Percentiles rank a stretch among this genome's conserved stretches.
These are phyloP conservation scores for Lasiodiplodia sp. DNA, from an alignment of 2,329 filamentous ascomycete genomes.

Conservation along the genomic window DNA sequence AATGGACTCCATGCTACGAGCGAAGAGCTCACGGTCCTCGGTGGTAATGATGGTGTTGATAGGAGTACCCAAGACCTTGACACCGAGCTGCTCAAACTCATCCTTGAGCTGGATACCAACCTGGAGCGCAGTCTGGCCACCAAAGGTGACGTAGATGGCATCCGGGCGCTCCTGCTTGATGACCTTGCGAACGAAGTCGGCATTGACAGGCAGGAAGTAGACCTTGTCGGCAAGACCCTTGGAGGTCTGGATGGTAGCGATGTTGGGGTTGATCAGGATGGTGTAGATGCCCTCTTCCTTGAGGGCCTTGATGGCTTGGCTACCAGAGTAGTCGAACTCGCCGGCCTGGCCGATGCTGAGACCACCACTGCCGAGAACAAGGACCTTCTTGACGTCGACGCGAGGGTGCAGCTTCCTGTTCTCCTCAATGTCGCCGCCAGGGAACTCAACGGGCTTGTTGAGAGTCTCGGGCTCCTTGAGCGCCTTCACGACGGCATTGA, in stretches of 20 bases:
- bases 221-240: conserved; percentile 98
- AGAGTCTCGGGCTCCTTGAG: conserved; percentile 72
- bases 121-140: conserved; percentile 94
- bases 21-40: conserved; percentile 96
- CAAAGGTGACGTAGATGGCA: conserved; percentile 97
- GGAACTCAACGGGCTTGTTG: conserved; percentile 79
- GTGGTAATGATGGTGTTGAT: conserved; percentile 99
- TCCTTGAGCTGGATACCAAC: conserved; percentile 98
- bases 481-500: conserved; percentile 79
- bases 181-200: conserved; percentile 97
- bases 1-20: conserved; percentile 97
- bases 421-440: conserved; percentile 81
- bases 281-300: conserved; percentile 99
- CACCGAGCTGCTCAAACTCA: conserved; percentile 90
- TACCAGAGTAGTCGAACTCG: conserved; percentile 98
- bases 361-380: conserved; percentile 92
- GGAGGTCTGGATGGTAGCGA: conserved; percentile 97
- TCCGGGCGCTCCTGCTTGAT: conserved; percentile 94
- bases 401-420: conserved; percentile 78
- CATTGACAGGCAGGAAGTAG: conserved; percentile 96
- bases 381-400: conserved; percentile 89
- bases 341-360: conserved; percentile 97
- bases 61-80: conserved; percentile 93
- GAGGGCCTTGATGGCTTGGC: conserved; percentile 96
- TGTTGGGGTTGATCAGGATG: conserved; percentile 98